Evolutionary conservation across 1,284 basidiomycete genomes (phyloP).

Genomic region (Cutaneotrichosporon sp.): DNA sequence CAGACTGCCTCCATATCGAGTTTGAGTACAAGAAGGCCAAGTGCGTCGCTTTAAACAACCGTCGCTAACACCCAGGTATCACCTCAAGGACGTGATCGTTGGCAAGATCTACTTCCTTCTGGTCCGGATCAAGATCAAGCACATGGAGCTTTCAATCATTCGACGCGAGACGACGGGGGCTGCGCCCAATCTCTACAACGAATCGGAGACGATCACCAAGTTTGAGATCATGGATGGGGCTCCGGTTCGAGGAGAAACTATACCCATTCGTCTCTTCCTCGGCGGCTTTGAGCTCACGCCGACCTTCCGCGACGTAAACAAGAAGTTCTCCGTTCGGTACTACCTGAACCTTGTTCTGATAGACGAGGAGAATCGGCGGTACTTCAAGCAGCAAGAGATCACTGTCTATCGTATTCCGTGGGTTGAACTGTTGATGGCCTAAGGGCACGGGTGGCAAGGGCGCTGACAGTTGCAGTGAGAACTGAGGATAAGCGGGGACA

Average conservation of each 20-base stretch:
- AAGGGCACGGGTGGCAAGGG: background rate
- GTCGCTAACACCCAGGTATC: constrained; percentile 66
- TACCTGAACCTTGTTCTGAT: constrained; percentile 96
- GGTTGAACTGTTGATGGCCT: constrained; percentile 4
- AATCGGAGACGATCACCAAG: constrained; percentile 98
- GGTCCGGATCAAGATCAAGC: constrained; percentile 99
- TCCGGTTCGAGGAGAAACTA: constrained; percentile 93
- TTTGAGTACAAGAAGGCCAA: constrained; percentile 99
- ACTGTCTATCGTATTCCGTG: constrained; percentile 45
- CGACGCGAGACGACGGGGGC: constrained; percentile 94
- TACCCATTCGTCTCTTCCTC: constrained; percentile 95
- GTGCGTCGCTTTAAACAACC: constrained; percentile 55
- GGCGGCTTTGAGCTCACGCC: constrained; percentile 98
- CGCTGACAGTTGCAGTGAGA: constrained; percentile 8
- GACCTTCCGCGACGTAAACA: constrained; percentile 98
- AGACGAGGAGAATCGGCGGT: constrained; percentile 83
- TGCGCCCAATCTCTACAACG: constrained; percentile 97
- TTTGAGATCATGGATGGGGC: constrained; percentile 99
- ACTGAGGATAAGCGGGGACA: constrained; percentile 5
- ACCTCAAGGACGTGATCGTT: constrained; percentile 98
- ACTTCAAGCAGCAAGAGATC: constrained; percentile 55
- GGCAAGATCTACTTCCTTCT: constrained; percentile 99
- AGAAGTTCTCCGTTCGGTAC: constrained; percentile 96
- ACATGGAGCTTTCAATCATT: constrained; percentile 99
- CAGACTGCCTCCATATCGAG: constrained; percentile 98